Conservation (phyloP, 2,329 filamentous ascomycete genomes). For the Pseudofabraea citricarpa region DNA sequence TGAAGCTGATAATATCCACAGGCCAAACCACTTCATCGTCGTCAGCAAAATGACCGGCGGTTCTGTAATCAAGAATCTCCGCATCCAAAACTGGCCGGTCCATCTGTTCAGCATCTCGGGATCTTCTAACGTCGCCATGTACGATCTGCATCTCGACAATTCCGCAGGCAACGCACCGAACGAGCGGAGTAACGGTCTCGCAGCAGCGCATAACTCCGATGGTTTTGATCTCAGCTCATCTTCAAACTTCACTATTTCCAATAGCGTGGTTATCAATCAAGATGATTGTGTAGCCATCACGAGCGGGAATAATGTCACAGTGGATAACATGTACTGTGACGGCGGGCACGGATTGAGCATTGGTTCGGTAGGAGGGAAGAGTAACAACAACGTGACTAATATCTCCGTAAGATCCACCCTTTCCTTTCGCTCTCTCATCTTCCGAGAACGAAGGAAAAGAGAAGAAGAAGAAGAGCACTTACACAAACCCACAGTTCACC, state of each 20-base stretch:
- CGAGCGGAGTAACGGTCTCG: slow-evolving; percentile 10
- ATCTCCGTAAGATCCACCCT: slow-evolving; percentile 22
- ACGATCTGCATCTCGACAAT: slow-evolving; percentile 51
- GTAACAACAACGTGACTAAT: slow-evolving; percentile 30
- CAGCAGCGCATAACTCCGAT: slow-evolving; percentile 45
- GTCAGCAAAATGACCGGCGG: slow-evolving; percentile 42
- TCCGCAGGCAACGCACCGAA: slow-evolving; percentile 43
- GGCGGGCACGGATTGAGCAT: slow-evolving; percentile 28
- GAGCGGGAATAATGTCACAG: slow-evolving; percentile 26
- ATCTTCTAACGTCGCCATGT: slow-evolving; percentile 38
- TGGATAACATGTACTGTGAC: slow-evolving; percentile 22
- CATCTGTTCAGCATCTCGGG: slow-evolving; percentile 44
- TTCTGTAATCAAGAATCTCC: slow-evolving; percentile 43
- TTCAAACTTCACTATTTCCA: slow-evolving; percentile 35
- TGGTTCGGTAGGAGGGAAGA: slow-evolving; percentile 28
- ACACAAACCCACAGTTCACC: slow-evolving; percentile 17
- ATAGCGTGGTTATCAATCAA: slow-evolving; percentile 22
- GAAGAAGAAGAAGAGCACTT: neutral
- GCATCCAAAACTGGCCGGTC: slow-evolving; percentile 49
- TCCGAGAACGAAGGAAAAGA: too few relatives aligned
- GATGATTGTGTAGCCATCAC: slow-evolving; percentile 29
- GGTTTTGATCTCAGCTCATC: slow-evolving; percentile 43
- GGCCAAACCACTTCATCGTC: slow-evolving; percentile 55
- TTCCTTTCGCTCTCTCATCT: neutral
- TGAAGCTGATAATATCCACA: too few relatives aligned